Evolutionary conservation across 208 protist genomes (phyloP).

Genomic region (Trypanosoma mega): DNA sequence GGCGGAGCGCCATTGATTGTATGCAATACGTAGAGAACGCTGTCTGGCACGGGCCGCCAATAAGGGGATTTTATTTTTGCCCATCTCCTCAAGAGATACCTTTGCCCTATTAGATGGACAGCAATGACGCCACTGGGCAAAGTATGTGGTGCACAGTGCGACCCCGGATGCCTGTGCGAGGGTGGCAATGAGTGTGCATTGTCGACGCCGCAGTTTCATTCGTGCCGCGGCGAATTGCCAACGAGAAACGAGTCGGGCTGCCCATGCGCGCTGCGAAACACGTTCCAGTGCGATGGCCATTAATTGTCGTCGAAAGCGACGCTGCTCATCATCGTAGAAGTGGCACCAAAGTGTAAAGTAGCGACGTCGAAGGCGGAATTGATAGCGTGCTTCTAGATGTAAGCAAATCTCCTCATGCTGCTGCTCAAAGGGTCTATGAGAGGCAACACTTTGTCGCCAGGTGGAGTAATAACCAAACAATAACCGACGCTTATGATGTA

Average conservation of each 20-base stretch:
- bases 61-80: slow-evolving; percentile 9
- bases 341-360: slow-evolving; percentile 66
- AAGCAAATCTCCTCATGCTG: slow-evolving; percentile 27
- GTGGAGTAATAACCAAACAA: slow-evolving; percentile 57
- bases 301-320: slow-evolving; percentile 40
- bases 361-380: slow-evolving; percentile 39
- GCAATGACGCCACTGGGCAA: slow-evolving; percentile 36
- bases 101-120: neutral
- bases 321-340: slow-evolving; percentile 71
- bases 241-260: slow-evolving; percentile 30
- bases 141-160: slow-evolving; percentile 27
- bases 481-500: slow-evolving; percentile 53
- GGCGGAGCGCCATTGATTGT: slow-evolving; percentile 12
- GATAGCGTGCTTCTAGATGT: slow-evolving; percentile 28
- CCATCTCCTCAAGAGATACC: neutral
- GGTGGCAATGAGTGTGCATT: slow-evolving; percentile 16
- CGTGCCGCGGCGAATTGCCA: slow-evolving; percentile 38
- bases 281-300: slow-evolving; percentile 40
- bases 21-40: slow-evolving; percentile 13
- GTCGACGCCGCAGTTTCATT: slow-evolving; percentile 16
- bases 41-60: slow-evolving; percentile 13
- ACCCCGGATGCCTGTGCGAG: slow-evolving; percentile 24
- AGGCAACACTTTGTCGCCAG: slow-evolving; percentile 41
- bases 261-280: slow-evolving; percentile 38
- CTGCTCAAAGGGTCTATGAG: neutral